A percentile compares a stretch with the other conserved stretches of the same genome.
These are phyloP conservation scores for Penicillium sp. DNA, from an alignment of 2,329 filamentous ascomycete species.

Conservation along the genomic window DNA sequence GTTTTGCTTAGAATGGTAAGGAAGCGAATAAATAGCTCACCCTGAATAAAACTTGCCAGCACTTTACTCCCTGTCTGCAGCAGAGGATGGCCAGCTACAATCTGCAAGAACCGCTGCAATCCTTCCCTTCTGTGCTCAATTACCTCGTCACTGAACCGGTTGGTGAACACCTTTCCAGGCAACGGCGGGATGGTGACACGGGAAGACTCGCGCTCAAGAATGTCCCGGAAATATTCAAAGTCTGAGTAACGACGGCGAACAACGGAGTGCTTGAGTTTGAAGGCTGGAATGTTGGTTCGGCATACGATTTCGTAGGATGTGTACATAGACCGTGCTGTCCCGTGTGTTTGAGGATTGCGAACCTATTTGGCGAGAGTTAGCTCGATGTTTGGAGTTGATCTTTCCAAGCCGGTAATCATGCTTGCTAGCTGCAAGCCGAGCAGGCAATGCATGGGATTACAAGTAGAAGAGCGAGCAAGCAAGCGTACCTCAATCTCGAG, in stretches of 20 bases:
- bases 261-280: conserved; percentile 85
- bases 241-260: conserved; percentile 95
- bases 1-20: not conserved
- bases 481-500: conserved; percentile 84
- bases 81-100: conserved; percentile 92
- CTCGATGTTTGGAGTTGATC: not conserved
- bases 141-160: conserved; percentile 95
- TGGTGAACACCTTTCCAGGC: conserved; percentile 96
- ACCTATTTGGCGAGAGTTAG: conserved; percentile 53
- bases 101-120: conserved; percentile 92
- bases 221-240: conserved; percentile 98
- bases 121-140: conserved; percentile 92
- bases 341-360: conserved; percentile 87
- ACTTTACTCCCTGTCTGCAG: conserved; percentile 98
- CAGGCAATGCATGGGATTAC: not conserved
- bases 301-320: conserved; percentile 98
- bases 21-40: conserved; percentile 46
- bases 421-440: not conserved
- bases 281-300: conserved; percentile 96
- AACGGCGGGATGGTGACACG: conserved; percentile 93
- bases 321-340: conserved; percentile 93
- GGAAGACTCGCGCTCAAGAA: conserved; percentile 90
- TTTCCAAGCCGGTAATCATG: not conserved
- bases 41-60: conserved; percentile 92
- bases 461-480: too few species aligned